phyloP scores from a whole-genome alignment of 139 green algal species.

The Chlamydomonas sp. region DNA sequence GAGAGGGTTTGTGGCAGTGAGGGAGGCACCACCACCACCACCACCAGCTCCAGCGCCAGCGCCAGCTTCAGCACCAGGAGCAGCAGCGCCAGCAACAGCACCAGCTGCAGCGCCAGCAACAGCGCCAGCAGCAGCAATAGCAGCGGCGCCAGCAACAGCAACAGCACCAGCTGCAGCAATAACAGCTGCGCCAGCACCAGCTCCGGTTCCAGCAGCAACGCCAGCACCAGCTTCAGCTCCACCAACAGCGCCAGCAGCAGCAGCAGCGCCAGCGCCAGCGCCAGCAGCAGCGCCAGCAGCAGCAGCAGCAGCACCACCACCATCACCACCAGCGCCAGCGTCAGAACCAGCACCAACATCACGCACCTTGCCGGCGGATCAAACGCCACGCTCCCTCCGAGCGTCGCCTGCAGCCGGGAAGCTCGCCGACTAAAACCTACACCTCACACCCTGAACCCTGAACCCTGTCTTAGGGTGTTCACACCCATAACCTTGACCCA shows the following conservation, averaged over 20 bases:
- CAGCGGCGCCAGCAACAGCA: not conserved
- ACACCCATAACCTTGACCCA: slow-evolving; percentile 21
- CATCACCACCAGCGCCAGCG: too few species aligned
- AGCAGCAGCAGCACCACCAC: slow-evolving; percentile 8
- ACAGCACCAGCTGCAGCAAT: not conserved
- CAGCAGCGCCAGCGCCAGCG: not conserved
- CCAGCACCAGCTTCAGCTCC: not conserved
- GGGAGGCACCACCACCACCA: slow-evolving; percentile 10
- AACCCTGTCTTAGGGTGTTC: not conserved
- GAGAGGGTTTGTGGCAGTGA: too few species aligned
- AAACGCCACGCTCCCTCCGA: not conserved
- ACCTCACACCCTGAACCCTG: not conserved
- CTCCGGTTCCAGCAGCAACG: not conserved
- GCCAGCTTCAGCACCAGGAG: too few species aligned
- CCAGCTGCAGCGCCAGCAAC: not conserved
- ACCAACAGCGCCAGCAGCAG: not conserved
- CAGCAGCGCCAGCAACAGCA: too few species aligned
- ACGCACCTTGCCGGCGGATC: not conserved
- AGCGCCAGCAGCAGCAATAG: not conserved
- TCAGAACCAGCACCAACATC: not conserved
- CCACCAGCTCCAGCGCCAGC: too few species aligned
- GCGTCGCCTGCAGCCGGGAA: too few species aligned
- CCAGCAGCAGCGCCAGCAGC: too few species aligned
- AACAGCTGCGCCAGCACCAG: not conserved
- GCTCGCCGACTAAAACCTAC: too few species aligned